Base-by-base conservation (phyloP, 768 basidiomycete genomes). In the Suillus spraguei region DNA sequence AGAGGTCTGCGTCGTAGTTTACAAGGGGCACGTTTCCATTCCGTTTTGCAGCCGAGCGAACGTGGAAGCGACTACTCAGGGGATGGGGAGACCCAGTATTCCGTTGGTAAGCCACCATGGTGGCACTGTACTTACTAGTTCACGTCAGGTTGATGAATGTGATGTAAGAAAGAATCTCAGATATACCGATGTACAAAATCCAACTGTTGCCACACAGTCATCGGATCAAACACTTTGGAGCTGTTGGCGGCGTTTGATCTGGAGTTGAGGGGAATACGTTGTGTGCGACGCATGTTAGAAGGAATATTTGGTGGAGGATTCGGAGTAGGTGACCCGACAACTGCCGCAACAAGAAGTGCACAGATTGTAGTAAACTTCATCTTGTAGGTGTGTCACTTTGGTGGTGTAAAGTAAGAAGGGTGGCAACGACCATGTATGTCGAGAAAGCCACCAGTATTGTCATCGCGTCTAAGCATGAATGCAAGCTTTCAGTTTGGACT, bases 41-140 rank as follows among this genome's bases (percentile, higher is more conserved):
- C 16, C 66, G 73, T 24, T 64, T 70, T 17, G 39, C 9, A 2
- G 17, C 38, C 8, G 63, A 38, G 41, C 42, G 16, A 20, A 59
- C 28, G 16, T 58, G 38, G 17, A 59, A n/a, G 8, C 73, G 65
- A 52, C 55, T 59, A 39, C 64, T 65, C 14, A 71, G 65, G 20
- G 70, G 63, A 62, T 81, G 82, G 4, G 64, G 66, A 16, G 65
- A 60, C 8, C 82, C 82, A 2, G 77, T 83, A 63, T 83, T 83
- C 55, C 67, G 75, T 60, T 80, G 68, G 60, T 74, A 84, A 8
- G 79, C 78, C 20, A 63, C 68, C 61, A 84, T 78, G 39, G 79
- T 81, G n/a, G 68, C 70, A 7, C 67, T 59, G 56, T 81, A 67
- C 72, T 83, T 84, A 22, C 83, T 83, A 54, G n/a, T 28, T 44